Percentiles rank a stretch among this genome's conserved stretches.
Conservation (phyloP, 1,284 basidiomycete species). For the Sporisorium reilianum region DNA sequence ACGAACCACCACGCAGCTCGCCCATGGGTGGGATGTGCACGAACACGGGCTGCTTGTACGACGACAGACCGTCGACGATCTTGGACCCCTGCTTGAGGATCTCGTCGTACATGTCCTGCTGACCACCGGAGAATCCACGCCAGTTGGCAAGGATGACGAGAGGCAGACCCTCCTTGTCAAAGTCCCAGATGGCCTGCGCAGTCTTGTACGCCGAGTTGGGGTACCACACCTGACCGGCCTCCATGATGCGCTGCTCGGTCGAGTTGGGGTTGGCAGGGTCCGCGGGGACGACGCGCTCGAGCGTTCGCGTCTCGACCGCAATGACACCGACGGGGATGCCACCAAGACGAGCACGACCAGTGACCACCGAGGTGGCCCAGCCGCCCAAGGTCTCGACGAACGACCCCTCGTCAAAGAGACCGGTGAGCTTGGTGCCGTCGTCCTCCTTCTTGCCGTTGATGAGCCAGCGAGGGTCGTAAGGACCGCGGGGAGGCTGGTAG, state of each 20-base stretch:
- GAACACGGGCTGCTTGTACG: conserved; percentile 98
- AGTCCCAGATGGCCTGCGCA: conserved; percentile 98
- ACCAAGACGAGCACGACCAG: conserved; percentile 93
- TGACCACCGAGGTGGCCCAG: conserved; percentile 71
- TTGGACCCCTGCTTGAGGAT: conserved; percentile 71
- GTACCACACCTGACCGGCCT: conserved; percentile 99
- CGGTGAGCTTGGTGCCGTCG: conserved; percentile 73
- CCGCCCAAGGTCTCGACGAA: conserved; percentile 88
- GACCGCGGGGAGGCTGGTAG: conserved; percentile 90
- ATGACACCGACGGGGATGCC: conserved; percentile 98
- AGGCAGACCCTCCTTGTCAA: conserved; percentile 95
- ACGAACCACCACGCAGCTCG: conserved; percentile 97
- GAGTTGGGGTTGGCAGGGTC: conserved; percentile 99
- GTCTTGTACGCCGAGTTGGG: conserved; percentile 99
- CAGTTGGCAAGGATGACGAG: conserved; percentile 99
- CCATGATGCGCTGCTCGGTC: conserved; percentile 97
- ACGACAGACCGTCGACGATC: conserved; percentile 96
- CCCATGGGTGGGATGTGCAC: conserved; percentile 99
- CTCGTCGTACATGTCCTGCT: conserved; percentile 86
- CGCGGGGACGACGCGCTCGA: conserved; percentile 95
- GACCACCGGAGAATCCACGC: conserved; percentile 99
- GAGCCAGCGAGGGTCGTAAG: conserved; percentile 98
- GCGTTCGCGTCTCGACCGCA: conserved; percentile 95
- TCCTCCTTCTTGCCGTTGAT: conserved; percentile 93
- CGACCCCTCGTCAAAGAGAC: conserved; percentile 96